Base-by-base conservation (phyloP, 495 filamentous ascomycete genomes). In the Penicillium subrubescens region DNA sequence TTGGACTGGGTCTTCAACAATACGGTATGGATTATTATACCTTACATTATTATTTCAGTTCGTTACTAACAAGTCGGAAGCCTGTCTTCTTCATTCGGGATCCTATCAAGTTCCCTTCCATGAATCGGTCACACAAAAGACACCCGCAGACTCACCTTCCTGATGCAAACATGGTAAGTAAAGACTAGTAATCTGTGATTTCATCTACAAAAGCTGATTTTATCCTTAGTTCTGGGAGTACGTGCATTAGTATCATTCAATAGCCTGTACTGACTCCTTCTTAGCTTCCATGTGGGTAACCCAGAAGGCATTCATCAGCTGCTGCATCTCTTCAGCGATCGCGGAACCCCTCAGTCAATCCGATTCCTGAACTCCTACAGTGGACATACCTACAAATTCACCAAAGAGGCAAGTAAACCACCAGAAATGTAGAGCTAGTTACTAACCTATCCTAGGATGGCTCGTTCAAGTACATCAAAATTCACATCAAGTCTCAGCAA, bases 371-470 rank as follows among this genome's bases (percentile, higher is more conserved):
- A 90, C 63, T 85, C 84, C 21, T 92, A 89, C 70, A 82, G 82
- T 65, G 83, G 82, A 15, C 87, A 91, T 70, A 89, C 90, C 1
- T 92, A 87, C 75, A 90, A 86, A 59, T 84, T 90, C 51, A 84
- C 83, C 46, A 88, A 84, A 55, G 70, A 86, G 64, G 87, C 87
- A 33, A 52, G 58, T 17, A 35, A 5, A 15, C 2, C 1, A 4
- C 44, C 34, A 19, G 21, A 23, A 15, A 19, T 8, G 6, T 37
- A 39, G 21, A 10, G 51, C 15, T 23, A 12, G 15, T 34, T 53
- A 34, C n/a, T 58, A 23, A 61, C 10, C 11, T 21, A 14, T 46
- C 8, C 35, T 78, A 81, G 29, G 82, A 89, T 43, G 89, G 89
- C 25, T 79, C 77, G 15, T 87, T 85, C 66, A 77, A 82, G 58